Percentiles rank a stretch among this genome's conserved stretches.
Evolutionary conservation across 2,329 filamentous ascomycete species (phyloP).

Genomic region (Aspergillus sp.): DNA sequence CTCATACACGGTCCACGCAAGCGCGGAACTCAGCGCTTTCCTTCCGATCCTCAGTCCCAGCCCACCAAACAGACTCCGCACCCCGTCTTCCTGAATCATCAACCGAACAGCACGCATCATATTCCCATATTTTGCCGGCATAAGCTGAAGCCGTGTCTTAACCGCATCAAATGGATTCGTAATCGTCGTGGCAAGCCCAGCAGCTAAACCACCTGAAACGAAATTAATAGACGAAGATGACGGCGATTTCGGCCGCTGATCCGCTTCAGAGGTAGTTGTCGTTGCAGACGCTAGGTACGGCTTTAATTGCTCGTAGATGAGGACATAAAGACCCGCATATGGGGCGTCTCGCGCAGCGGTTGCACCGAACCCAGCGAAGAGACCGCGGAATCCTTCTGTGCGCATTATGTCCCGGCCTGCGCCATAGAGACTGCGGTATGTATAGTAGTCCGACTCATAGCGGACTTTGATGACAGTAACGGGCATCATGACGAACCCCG

Average conservation of each 20-base stretch:
- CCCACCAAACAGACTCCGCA: constrained; percentile 80
- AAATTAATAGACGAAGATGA: constrained; percentile 71
- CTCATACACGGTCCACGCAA: constrained; percentile 97
- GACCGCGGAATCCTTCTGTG: constrained; percentile 73
- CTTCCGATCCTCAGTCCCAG: constrained; percentile 81
- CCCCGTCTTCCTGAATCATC: constrained; percentile 80
- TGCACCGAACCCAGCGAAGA: constrained; percentile 91
- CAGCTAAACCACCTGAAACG: constrained; percentile 75
- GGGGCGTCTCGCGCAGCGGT: constrained; percentile 94
- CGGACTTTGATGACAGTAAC: constrained; percentile 95
- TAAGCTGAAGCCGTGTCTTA: constrained; percentile 91
- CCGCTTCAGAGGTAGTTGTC: constrained; percentile 9
- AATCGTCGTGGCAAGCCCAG: constrained; percentile 77
- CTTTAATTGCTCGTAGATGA: constrained; percentile 75
- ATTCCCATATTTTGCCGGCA: constrained; percentile 79
- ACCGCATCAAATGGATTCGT: constrained; percentile 97
- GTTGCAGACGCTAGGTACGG: constrained; percentile 31
- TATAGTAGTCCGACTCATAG: constrained; percentile 85
- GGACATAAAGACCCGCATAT: constrained; percentile 90
- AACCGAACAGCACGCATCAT: constrained; percentile 72
- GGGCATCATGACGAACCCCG: constrained; percentile 91
- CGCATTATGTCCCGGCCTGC: constrained; percentile 74
- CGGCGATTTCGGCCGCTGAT: constrained; percentile 19
- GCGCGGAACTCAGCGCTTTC: constrained; percentile 89
- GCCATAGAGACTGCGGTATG: constrained; percentile 71